These are phyloP conservation scores for Bruguiera hainesii DNA, from an alignment of 441 rosid species.

Conservation along the genomic window DNA sequence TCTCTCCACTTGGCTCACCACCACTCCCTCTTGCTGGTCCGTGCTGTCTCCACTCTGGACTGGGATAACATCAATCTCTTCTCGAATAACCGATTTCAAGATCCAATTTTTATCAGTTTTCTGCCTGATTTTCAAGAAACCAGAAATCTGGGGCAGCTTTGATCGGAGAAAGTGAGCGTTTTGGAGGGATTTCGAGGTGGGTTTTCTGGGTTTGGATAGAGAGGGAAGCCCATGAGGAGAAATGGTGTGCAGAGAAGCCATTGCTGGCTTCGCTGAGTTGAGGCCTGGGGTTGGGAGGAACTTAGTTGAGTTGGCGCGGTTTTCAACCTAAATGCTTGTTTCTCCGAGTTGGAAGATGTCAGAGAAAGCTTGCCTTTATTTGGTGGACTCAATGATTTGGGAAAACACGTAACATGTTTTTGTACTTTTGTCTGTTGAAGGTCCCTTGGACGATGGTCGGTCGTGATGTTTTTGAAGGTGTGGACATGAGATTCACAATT, in stretches of 20 bases:
- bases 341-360: slow-evolving; percentile 19
- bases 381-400: background rate
- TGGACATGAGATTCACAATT: background rate
- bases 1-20: slow-evolving; percentile 42
- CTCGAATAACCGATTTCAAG: slow-evolving; percentile 39
- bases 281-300: slow-evolving; percentile 23
- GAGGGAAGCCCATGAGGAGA: slow-evolving; percentile 45
- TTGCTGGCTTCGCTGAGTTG: slow-evolving; percentile 9
- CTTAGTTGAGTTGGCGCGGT: slow-evolving; percentile 30
- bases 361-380: background rate
- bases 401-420: background rate
- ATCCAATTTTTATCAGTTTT: slow-evolving; percentile 26
- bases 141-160: slow-evolving; percentile 27
- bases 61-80: slow-evolving; percentile 60
- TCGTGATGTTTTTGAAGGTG: background rate
- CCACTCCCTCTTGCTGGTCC: slow-evolving; percentile 55
- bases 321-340: slow-evolving; percentile 10
- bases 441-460: background rate
- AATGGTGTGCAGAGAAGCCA: slow-evolving; percentile 63
- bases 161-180: slow-evolving; percentile 15
- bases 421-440: too few species aligned
- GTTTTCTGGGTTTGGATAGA: slow-evolving; percentile 42
- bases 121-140: slow-evolving; percentile 40
- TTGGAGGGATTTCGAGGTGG: slow-evolving; percentile 23
- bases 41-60: slow-evolving; percentile 49